Percentiles rank a stretch among this genome's conserved stretches.
Conservation (phyloP, 345 rosid species). For the Gossypium stocksii region DNA sequence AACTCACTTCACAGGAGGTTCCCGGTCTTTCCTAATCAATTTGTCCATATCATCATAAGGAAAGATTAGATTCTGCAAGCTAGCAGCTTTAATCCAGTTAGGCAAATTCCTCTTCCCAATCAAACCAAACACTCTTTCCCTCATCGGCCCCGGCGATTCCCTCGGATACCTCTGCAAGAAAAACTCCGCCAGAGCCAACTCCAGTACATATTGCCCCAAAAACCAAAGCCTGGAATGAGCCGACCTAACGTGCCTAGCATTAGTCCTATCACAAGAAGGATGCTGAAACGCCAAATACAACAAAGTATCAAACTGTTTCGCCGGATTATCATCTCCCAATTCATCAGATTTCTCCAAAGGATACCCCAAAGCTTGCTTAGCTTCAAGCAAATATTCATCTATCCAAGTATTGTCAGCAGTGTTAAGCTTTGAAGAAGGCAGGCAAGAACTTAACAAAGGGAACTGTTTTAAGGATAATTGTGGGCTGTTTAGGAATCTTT, state of each 20-base stretch:
- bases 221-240: conserved; percentile 83
- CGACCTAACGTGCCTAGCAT: conserved; percentile 71
- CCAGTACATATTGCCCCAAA: conserved; percentile 90
- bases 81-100: conserved; percentile 82
- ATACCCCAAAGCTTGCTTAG: conserved; percentile 91
- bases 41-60: conserved; percentile 90
- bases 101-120: conserved; percentile 88
- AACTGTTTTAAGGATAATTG: conserved; percentile 84
- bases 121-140: conserved; percentile 90
- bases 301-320: conserved; percentile 84
- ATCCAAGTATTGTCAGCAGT: conserved; percentile 86
- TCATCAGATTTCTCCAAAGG: conserved; percentile 62
- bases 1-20: conserved; percentile 89
- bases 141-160: conserved; percentile 82
- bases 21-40: conserved; percentile 65
- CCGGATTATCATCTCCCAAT: conserved; percentile 79
- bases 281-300: conserved; percentile 89
- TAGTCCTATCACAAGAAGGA: conserved; percentile 77
- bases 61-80: conserved; percentile 81
- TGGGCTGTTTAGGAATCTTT: conserved; percentile 79
- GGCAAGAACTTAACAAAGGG: conserved; percentile 79
- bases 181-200: conserved; percentile 71
- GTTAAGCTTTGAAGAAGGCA: conserved; percentile 80
- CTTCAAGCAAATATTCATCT: conserved; percentile 83
- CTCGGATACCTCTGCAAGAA: conserved; percentile 92